These are phyloP conservation scores for Cytospora chrysosperma DNA, from an alignment of 2,329 filamentous ascomycete genomes.

Conservation along the genomic window DNA sequence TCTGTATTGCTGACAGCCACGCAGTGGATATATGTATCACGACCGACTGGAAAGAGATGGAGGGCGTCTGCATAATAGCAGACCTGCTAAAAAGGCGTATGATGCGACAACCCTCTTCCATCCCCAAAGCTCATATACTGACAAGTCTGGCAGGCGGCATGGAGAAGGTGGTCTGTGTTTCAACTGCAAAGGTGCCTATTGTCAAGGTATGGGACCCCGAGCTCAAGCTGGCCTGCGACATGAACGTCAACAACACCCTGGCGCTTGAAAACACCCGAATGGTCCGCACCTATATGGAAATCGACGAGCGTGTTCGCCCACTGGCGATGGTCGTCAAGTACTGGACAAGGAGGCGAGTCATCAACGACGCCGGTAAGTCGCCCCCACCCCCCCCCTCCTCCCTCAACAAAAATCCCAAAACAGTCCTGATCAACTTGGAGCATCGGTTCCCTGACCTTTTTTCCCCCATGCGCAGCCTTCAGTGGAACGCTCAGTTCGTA, in stretches of 20 bases:
- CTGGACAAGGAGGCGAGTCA: conserved; percentile 88
- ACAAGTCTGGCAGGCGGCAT: conserved; percentile 73
- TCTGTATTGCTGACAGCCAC: conserved; percentile 33
- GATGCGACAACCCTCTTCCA: conserved; percentile 35
- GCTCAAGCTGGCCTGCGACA: conserved; percentile 83
- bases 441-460: background rate
- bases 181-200: conserved; percentile 93
- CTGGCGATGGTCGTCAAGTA: conserved; percentile 97
- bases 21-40: conserved; percentile 97
- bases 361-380: conserved; percentile 93
- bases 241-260: conserved; percentile 98
- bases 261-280: conserved; percentile 96
- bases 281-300: conserved; percentile 95
- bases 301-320: conserved; percentile 85
- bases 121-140: background rate
- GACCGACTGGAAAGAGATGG: conserved; percentile 81
- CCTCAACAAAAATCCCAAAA: no score
- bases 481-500: conserved; percentile 96
- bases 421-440: background rate
- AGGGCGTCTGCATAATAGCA: conserved; percentile 87
- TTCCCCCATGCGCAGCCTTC: conserved; percentile 58
- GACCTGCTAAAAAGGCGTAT: conserved; percentile 81
- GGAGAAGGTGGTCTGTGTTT: conserved; percentile 93
- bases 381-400: no score
- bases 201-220: conserved; percentile 99